Conservation (phyloP, 73 alveolate genomes). For the Paramecium octaurelia region DNA sequence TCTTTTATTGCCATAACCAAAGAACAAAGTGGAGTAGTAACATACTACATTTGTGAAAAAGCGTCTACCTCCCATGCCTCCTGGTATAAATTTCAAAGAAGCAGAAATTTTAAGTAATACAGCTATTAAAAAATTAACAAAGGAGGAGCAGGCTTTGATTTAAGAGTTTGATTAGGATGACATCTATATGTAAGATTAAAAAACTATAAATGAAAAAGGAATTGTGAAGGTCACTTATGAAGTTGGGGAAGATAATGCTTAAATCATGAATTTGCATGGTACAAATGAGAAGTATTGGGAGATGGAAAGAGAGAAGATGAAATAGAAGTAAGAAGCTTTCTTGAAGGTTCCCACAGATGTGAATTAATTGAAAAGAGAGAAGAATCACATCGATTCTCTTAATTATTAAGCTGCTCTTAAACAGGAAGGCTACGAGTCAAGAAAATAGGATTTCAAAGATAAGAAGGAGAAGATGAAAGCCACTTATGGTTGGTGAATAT, state of each 20-base stretch:
- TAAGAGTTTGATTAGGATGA: slow-evolving; percentile 30
- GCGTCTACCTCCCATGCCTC: slow-evolving; percentile 6
- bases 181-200: slow-evolving; percentile 7
- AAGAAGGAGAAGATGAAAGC: slow-evolving; percentile 3
- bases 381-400: background rate
- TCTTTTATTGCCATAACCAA: background rate
- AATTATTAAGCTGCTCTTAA: slow-evolving; percentile 14
- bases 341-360: background rate
- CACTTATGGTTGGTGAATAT: slow-evolving; percentile 36
- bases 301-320: slow-evolving; percentile 38
- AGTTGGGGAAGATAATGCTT: background rate
- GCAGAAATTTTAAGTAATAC: background rate
- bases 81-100: slow-evolving; percentile 6
- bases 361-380: background rate
- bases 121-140: slow-evolving; percentile 6
- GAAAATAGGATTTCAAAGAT: background rate
- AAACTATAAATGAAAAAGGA: background rate
- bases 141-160: background rate
- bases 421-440: background rate
- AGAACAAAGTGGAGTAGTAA: background rate
- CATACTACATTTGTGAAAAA: background rate
- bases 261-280: background rate
- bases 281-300: slow-evolving; percentile 43
- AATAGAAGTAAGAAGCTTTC: background rate
- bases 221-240: background rate